Evolutionary conservation across 1,284 basidiomycete genomes (phyloP), one percentile per base, ranked within the genome.

Genomic region (Marasmius fiardii): DNA sequence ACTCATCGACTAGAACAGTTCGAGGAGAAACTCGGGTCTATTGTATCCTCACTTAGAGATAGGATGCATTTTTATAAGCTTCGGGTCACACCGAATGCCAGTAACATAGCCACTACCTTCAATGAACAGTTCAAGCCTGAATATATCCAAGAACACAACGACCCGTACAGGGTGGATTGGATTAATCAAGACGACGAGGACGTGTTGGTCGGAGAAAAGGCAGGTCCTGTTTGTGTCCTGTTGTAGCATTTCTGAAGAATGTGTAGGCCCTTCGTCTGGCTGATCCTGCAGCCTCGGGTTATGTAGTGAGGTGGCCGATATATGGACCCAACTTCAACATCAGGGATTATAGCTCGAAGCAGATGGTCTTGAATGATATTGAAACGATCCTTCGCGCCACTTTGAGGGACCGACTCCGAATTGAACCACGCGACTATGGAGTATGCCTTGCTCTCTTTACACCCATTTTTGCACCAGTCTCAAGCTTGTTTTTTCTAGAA

Each of bases 21-120:
- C 58, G 86, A 91, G 57, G 75, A 79, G 24, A 93, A 91, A 65
- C 79, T 93, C 18, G 77, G 82, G 1, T 82, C 86, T 16, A 84
- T 94, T 31, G 79, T 84, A 10, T 75, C 83, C 23, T 93, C 92
- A 16, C 76, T 95, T 35, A 82, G 89, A 20, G 87, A 92, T 55
- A 75, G 92, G 54, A 93, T 96, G 89, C 80, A 88, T n/a, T 89
- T 90, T 64, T 92, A 93, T 71, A 93, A 95, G 69, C 76, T 95
- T 45, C 81, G 86, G 0, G 88, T 91, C 1, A 88, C 89, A 1
- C 84, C 86, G 10, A 89, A 91, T 62, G 86, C 88, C 7, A 80
- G 79, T 18, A 80, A 78, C 39, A 88, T 92, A 51, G 86, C 87
- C 0, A 81, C 83, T 2, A 83, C 85, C 4, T 93, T 92, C 67